Percentiles rank a stretch among this genome's conserved stretches.
phyloP scores from a whole-genome alignment of 352 stramenopile genomes.

The Pythium diclinum region DNA sequence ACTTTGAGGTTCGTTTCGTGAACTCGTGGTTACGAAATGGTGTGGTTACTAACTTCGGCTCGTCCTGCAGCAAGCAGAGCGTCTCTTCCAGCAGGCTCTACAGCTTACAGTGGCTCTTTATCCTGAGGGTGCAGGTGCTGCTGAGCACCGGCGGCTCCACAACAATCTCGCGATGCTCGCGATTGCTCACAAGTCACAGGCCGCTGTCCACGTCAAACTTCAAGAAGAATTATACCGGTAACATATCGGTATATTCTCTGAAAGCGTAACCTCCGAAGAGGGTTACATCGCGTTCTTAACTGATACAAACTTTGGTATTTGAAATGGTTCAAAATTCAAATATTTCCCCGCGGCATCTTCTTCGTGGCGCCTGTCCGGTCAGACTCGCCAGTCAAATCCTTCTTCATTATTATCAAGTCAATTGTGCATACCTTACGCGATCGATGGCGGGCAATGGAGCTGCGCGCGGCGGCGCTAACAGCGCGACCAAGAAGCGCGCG shows the following conservation, averaged over 20 bases:
- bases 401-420: not conserved
- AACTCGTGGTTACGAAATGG: not conserved
- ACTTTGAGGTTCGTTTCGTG: conserved; percentile 39
- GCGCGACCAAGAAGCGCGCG: conserved; percentile 22
- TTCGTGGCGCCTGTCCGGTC: not conserved
- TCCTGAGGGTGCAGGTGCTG: not conserved
- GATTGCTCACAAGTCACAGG: conserved; percentile 35
- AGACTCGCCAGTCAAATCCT: not conserved
- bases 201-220: conserved; percentile 22
- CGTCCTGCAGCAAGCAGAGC: conserved; percentile 35
- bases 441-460: not conserved
- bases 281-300: not conserved
- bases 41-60: not conserved
- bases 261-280: not conserved
- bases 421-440: not conserved
- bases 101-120: conserved; percentile 13
- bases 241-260: conserved; percentile 15
- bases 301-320: not conserved
- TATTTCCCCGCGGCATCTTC: not conserved
- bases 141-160: conserved; percentile 37
- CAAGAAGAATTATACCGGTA: conserved; percentile 14
- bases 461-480: not conserved
- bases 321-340: conserved; percentile 20
- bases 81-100: conserved; percentile 41
- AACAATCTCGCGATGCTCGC: conserved; percentile 65